These are phyloP conservation scores for Patellifolia procumbens DNA, from an alignment of 179 eudicot species.

Conservation along the genomic window DNA sequence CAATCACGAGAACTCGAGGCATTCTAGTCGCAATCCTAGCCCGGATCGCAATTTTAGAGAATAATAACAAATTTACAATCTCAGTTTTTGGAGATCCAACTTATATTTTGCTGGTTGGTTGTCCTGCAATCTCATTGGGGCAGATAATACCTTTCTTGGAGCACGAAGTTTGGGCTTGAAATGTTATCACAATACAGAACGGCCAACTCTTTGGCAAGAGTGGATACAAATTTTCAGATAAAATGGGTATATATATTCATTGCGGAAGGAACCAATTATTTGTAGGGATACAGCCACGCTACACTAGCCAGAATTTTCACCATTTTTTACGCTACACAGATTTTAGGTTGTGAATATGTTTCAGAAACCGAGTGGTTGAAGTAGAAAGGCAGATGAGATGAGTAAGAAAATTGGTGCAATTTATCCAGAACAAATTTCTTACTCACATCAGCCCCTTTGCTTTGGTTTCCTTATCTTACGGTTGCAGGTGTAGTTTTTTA, in stretches of 20 bases:
- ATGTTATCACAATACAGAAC: conserved; percentile 16
- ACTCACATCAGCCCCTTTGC: neutral
- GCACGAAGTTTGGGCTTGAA: conserved; percentile 23
- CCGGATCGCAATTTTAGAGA: conserved; percentile 28
- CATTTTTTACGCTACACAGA: conserved; percentile 9
- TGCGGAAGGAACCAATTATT: conserved; percentile 30
- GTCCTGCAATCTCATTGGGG: conserved; percentile 10
- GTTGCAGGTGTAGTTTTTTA: neutral
- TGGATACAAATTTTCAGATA: conserved; percentile 20
- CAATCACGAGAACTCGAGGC: conserved; percentile 12
- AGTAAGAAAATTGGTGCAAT: conserved; percentile 12
- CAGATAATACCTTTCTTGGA: conserved; percentile 5
- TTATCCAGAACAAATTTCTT: neutral
- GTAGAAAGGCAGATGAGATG: conserved; percentile 7
- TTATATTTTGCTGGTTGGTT: conserved; percentile 4
- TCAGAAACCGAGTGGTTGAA: conserved; percentile 12
- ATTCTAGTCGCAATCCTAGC: conserved; percentile 20
- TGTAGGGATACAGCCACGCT: conserved; percentile 31
- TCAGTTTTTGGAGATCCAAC: conserved; percentile 14
- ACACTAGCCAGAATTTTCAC: conserved; percentile 25
- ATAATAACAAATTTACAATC: no score
- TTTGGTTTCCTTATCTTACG: neutral
- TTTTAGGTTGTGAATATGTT: conserved; percentile 33
- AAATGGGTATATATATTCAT: conserved; percentile 26
- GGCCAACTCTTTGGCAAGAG: conserved; percentile 16